These are phyloP conservation scores for Aphanomyces invadans DNA, from an alignment of 352 stramenopile genomes.

Conservation along the genomic window DNA sequence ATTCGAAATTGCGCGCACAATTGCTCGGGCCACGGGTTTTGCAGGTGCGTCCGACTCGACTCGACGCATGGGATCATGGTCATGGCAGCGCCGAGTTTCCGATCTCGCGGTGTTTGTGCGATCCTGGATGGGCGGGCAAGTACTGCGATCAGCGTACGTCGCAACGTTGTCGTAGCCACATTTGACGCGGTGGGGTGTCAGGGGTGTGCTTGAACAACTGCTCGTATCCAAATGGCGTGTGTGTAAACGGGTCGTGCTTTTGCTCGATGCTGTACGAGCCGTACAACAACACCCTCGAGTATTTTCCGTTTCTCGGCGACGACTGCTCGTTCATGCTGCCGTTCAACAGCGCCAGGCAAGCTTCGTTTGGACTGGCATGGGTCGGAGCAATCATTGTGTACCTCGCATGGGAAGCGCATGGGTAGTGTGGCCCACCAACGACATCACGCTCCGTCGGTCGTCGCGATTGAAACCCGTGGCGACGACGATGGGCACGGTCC, in stretches of 20 bases:
- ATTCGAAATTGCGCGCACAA: conserved; percentile 90
- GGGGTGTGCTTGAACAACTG: conserved; percentile 96
- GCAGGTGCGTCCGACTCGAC: conserved; percentile 28
- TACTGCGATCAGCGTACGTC: conserved; percentile 82
- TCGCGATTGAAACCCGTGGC: too few species aligned
- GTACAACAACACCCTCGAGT: conserved; percentile 89
- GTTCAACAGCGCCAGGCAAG: conserved; percentile 35
- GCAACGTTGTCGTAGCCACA: background rate
- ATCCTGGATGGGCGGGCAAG: conserved; percentile 92
- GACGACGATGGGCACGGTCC: too few species aligned
- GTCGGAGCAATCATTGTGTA: conserved; percentile 2
- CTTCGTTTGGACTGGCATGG: background rate
- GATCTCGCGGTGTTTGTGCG: conserved; percentile 91
- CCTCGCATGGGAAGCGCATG: too few species aligned
- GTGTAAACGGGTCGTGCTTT: conserved; percentile 85
- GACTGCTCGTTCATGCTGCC: conserved; percentile 78
- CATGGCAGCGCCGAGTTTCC: conserved; percentile 88
- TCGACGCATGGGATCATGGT: background rate
- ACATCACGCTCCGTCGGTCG: too few species aligned
- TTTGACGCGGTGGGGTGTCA: conserved; percentile 19
- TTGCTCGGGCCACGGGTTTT: conserved; percentile 92
- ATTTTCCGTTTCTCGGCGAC: conserved; percentile 69
- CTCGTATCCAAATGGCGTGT: conserved; percentile 92
- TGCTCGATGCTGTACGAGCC: conserved; percentile 90
- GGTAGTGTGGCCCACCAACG: too few species aligned